Conservation (phyloP, 2,329 filamentous ascomycete genomes). For the Elsinoe fawcettii region DNA sequence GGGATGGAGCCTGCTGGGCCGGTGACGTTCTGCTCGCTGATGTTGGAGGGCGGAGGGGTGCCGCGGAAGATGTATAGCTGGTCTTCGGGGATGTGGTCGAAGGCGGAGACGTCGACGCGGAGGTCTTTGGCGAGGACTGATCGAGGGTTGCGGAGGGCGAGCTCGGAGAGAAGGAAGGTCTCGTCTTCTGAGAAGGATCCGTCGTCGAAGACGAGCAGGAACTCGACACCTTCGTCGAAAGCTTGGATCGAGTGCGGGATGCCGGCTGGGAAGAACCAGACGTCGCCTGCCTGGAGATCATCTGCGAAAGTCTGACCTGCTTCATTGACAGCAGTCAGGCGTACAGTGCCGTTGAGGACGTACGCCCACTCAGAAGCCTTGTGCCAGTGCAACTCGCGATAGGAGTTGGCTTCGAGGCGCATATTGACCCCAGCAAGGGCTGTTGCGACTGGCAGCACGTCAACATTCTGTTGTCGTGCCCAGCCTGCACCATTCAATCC, state of each 20-base stretch:
- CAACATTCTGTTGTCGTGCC: constrained; percentile 35
- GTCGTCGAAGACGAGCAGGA: constrained; percentile 53
- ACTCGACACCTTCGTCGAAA: constrained; percentile 49
- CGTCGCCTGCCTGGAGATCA: constrained; percentile 37
- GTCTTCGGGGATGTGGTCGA: constrained; percentile 32
- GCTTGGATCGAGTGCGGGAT: constrained; percentile 33
- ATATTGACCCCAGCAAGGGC: constrained; percentile 39
- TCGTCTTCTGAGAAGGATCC: constrained; percentile 52
- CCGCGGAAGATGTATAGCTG: constrained; percentile 39
- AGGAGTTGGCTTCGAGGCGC: constrained; percentile 31
- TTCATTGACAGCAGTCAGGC: constrained; percentile 27
- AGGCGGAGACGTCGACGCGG: constrained; percentile 30
- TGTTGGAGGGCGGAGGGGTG: constrained; percentile 31
- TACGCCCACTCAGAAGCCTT: constrained; percentile 28
- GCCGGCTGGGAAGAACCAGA: constrained; percentile 48
- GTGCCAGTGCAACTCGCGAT: constrained; percentile 28
- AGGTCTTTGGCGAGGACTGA: constrained; percentile 38
- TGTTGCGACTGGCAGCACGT: constrained; percentile 33
- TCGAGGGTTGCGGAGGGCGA: constrained; percentile 40
- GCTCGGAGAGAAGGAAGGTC: constrained; percentile 51
- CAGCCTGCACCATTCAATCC: constrained; percentile 34
- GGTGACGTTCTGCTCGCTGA: constrained; percentile 39
- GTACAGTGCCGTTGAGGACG: constrained; percentile 27
- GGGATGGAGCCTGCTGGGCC: constrained; percentile 30
- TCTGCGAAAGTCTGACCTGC: constrained; percentile 28